Conservation (phyloP, 768 basidiomycete genomes). For the Polyporus arcularius region DNA sequence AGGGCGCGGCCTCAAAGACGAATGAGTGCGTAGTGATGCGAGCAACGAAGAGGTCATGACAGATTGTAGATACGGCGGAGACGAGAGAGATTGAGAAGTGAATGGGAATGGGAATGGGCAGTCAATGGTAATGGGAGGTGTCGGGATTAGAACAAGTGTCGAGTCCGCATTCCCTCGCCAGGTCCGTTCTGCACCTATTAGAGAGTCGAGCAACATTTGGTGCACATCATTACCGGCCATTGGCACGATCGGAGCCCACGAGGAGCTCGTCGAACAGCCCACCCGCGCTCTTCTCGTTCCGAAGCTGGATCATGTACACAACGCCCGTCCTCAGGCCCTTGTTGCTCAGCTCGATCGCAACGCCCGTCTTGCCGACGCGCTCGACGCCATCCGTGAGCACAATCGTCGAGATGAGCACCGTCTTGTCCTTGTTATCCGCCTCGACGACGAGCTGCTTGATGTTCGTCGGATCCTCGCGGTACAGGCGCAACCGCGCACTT, state of each 20-base stretch:
- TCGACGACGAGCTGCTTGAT: conserved; percentile 97
- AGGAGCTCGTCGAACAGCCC: conserved; percentile 87
- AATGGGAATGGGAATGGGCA: neutral
- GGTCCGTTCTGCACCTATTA: conserved; percentile 3
- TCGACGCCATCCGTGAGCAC: conserved; percentile 96
- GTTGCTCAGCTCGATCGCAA: conserved; percentile 94
- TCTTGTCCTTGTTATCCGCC: conserved; percentile 73
- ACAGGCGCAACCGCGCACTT: conserved; percentile 83
- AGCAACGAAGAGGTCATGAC: conserved; percentile 1
- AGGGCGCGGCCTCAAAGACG: neutral
- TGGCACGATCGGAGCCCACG: conserved; percentile 78
- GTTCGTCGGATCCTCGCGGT: conserved; percentile 81
- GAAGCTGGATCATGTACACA: conserved; percentile 95
- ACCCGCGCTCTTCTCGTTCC: conserved; percentile 83
- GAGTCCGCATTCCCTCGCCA: conserved; percentile 3
- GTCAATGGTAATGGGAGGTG: neutral
- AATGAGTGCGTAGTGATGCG: conserved; percentile 7
- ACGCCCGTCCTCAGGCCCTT: conserved; percentile 90
- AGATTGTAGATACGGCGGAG: neutral
- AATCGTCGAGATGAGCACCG: conserved; percentile 90
- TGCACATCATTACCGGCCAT: neutral
- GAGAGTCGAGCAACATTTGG: neutral
- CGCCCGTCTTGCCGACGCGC: conserved; percentile 97
- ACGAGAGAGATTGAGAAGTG: neutral
- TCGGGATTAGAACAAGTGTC: neutral